Base-by-base conservation (phyloP, 164 flowering plant species). In the Stephania yunnanensis region DNA sequence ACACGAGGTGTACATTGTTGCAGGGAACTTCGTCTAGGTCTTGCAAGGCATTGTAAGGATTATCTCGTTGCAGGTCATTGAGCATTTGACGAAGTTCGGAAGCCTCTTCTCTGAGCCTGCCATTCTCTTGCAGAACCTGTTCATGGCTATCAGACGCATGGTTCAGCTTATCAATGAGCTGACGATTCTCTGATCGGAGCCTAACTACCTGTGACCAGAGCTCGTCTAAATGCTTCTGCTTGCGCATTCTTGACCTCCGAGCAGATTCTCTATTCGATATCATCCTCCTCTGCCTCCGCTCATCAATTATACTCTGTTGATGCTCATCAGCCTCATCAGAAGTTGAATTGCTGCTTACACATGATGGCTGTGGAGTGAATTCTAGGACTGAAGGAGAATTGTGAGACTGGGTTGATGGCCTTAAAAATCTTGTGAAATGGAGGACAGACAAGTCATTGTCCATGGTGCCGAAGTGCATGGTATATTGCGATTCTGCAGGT, bases 181-280 rank as follows among this genome's bases (percentile, higher is more conserved):
- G 89, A 73, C 90, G 89, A 71, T 95, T 95, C 86, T 95, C 95
- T 66, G 85, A 82, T 53, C 93, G 76, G 68, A 95, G 89, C 89
- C 90, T 85, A 46, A 86, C 81, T 46, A 94, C 97, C 82, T 88
- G 94, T 2, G 93, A 87, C 94, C 94, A 89, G 7, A 95, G 94
- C 86, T 95, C 98, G 74, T 91, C 92, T 17, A 95, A 86, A 83
- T 93, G 97, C 79, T 81, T 87, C 85, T 95, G 97, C 87, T 95
- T 93, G 50, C 98, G 82, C 97, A 93, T 93, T 61, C 98, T 87
- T 17, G 98, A 93, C 53, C 98, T 46, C 15, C 98, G 86, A 7
- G 98, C 98, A 1, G 98, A 95, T 80, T 95, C 98, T 76, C 98
- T 78, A 71, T 95, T 95, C 0, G 98, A 95, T 79, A 95, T 89